Evolutionary conservation across 2,329 filamentous ascomycete species (phyloP).

Genomic region (Pseudocercospora eumusae): DNA sequence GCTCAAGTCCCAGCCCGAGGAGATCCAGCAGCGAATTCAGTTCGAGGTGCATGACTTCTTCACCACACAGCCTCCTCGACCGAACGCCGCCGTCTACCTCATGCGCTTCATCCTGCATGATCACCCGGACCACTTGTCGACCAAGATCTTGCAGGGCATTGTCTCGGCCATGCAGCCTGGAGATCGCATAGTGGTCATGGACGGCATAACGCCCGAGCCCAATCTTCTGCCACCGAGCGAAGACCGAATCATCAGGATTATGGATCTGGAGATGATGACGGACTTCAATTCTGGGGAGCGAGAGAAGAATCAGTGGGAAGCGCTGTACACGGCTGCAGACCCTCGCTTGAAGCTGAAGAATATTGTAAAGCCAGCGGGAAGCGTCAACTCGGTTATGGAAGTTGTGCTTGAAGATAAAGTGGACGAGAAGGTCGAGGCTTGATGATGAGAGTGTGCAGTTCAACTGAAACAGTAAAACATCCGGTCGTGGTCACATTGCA

Average conservation of each 20-base stretch:
- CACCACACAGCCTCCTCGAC: constrained; percentile 27
- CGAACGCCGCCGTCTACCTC: constrained; percentile 35
- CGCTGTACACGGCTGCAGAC: constrained; percentile 5
- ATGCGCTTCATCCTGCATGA: constrained; percentile 23
- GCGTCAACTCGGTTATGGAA: constrained; percentile 12
- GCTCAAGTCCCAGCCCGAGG: constrained; percentile 3
- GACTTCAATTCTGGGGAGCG: constrained; percentile 15
- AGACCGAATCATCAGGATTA: constrained; percentile 6
- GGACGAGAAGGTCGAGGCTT: background rate
- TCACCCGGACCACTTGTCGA: constrained; percentile 26
- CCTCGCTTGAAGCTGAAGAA: constrained; percentile 6
- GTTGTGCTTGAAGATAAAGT: constrained; percentile 11
- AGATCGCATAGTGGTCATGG: constrained; percentile 31
- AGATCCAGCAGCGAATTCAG: constrained; percentile 1
- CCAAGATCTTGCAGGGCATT: constrained; percentile 27
- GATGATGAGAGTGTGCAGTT: background rate
- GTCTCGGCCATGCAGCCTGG: constrained; percentile 25
- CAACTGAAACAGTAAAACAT: too few relatives aligned
- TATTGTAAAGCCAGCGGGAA: constrained; percentile 7
- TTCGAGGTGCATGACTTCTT: constrained; percentile 32
- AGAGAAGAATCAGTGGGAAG: constrained; percentile 12
- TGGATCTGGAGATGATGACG: constrained; percentile 18
- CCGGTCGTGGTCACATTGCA: too few relatives aligned
- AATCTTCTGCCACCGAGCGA: background rate
- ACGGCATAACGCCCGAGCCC: constrained; percentile 23